These are phyloP conservation scores for Tetrahymena borealis DNA, from an alignment of 73 alveolate species.

Conservation along the genomic window DNA sequence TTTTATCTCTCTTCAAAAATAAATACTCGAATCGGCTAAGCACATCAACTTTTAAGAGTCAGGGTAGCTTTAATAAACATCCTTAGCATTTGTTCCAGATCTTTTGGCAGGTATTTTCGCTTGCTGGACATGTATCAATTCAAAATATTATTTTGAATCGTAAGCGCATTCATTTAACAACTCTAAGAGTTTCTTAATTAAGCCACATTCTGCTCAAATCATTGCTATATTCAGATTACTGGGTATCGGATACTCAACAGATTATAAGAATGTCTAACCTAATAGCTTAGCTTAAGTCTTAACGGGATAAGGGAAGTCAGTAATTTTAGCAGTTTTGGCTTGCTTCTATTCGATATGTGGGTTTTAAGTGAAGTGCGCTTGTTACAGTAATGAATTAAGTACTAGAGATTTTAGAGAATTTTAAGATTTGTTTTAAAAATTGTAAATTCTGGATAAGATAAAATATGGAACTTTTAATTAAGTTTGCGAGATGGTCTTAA, in stretches of 20 bases:
- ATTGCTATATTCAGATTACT: background rate
- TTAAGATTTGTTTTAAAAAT: background rate
- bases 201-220: background rate
- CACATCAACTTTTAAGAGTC: background rate
- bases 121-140: background rate
- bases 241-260: background rate
- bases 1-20: background rate
- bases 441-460: background rate
- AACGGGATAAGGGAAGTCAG: background rate
- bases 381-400: background rate
- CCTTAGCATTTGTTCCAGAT: background rate
- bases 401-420: background rate
- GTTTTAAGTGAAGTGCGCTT: background rate
- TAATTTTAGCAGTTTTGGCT: background rate
- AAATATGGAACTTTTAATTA: background rate
- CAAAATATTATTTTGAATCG: background rate
- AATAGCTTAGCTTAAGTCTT: background rate
- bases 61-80: background rate
- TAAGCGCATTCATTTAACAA: background rate
- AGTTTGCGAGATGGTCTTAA: background rate
- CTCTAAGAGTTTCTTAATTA: background rate
- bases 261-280: background rate
- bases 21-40: background rate
- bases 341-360: background rate
- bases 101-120: background rate